phyloP scores from a whole-genome alignment of 2,329 filamentous ascomycete genomes.

The Diplodia scrobiculata region DNA sequence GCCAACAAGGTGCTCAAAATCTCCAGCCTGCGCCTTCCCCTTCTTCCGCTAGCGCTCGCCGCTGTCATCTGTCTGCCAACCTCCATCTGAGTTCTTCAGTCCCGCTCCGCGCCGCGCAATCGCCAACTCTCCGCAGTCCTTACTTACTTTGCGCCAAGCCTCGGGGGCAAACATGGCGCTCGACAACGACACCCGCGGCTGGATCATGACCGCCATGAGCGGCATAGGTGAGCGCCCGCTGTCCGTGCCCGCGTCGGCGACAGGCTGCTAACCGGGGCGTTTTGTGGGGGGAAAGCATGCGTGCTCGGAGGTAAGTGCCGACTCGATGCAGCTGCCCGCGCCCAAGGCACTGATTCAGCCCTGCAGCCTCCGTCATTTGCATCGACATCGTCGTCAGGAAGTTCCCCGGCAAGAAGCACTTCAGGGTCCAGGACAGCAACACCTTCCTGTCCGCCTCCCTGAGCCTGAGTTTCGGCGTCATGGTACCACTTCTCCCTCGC shows the following conservation, averaged over 20 bases:
- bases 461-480: conserved; percentile 92
- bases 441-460: conserved; percentile 83
- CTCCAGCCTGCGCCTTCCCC: not conserved
- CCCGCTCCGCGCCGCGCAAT: not conserved
- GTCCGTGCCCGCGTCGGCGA: conserved; percentile 23
- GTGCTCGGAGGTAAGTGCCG: conserved; percentile 41
- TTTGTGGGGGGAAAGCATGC: conserved; percentile 38
- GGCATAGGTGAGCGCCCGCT: conserved; percentile 64
- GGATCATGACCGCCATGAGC: conserved; percentile 84
- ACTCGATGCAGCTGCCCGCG: conserved; percentile 12
- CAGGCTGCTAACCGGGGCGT: conserved; percentile 1
- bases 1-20: conserved; percentile 29
- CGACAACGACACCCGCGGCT: conserved; percentile 74
- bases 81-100: not conserved
- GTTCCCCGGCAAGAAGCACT: conserved; percentile 72
- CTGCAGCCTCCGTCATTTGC: conserved; percentile 74
- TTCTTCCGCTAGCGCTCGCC: conserved; percentile 3
- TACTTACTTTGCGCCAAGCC: conserved; percentile 1
- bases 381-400: conserved; percentile 75
- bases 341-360: conserved; percentile 40
- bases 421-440: conserved; percentile 87
- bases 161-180: conserved; percentile 27
- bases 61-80: not conserved
- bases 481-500: conserved; percentile 59
- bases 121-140: not conserved